Percentiles rank a stretch among this genome's conserved stretches.
Conservation (phyloP, 345 rosid species). For the Eucalyptus erythrocorys region DNA sequence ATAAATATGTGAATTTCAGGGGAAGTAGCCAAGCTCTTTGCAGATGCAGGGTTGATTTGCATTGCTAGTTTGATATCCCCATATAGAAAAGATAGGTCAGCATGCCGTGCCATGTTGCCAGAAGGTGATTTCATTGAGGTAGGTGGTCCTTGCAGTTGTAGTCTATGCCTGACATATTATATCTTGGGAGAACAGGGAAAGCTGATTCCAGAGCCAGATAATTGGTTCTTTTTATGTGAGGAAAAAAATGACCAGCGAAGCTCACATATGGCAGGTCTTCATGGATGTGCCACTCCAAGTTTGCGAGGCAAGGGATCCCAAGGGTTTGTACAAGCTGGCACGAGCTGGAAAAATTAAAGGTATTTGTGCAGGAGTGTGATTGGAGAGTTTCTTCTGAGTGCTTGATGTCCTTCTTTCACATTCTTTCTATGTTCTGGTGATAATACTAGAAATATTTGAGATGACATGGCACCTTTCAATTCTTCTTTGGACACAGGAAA, state of each 20-base stretch:
- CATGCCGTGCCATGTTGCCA: conserved; percentile 57
- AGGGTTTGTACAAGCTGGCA: conserved; percentile 86
- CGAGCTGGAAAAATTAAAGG: conserved; percentile 86
- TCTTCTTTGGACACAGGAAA: not conserved
- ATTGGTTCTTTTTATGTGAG: not conserved
- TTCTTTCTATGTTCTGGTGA: not conserved
- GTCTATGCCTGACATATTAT: not conserved
- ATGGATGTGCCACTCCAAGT: conserved; percentile 64
- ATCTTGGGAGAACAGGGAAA: not conserved
- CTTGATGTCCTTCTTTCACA: not conserved
- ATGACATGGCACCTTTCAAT: not conserved
- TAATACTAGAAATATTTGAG: not conserved
- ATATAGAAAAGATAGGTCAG: conserved; percentile 63
- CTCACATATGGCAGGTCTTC: conserved; percentile 33
- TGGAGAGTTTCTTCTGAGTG: not conserved
- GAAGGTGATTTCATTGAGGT: conserved; percentile 78
- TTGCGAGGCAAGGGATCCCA: conserved; percentile 80
- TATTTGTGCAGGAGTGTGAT: not conserved
- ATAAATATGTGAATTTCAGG: conserved; percentile 24
- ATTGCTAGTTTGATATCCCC: conserved; percentile 84
- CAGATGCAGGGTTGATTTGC: conserved; percentile 78
- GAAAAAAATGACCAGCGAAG: not conserved
- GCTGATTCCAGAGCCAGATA: not conserved
- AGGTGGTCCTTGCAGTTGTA: not conserved
- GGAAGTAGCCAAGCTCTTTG: conserved; percentile 79